These are phyloP conservation scores for Phytophthora rubi DNA, from an alignment of 352 stramenopile genomes.

Conservation along the genomic window DNA sequence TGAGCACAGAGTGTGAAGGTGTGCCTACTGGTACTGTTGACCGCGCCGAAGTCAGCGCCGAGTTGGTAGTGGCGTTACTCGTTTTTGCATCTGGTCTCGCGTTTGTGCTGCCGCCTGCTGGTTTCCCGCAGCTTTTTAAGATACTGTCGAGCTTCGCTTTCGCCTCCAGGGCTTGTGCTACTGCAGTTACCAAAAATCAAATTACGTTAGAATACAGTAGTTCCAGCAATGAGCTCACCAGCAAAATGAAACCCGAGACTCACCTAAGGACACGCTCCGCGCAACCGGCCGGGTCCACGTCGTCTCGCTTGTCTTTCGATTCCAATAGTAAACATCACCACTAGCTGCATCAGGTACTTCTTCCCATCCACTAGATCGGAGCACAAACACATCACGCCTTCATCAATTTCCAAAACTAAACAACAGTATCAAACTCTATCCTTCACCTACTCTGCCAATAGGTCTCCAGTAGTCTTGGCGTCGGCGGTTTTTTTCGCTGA, in stretches of 20 bases:
- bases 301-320: slow-evolving; percentile 75
- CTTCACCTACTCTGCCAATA: slow-evolving; percentile 30
- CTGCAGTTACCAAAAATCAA: background rate
- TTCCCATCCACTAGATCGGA: slow-evolving; percentile 64
- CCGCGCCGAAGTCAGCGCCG: background rate
- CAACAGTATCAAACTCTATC: background rate
- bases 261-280: slow-evolving; percentile 63
- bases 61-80: background rate
- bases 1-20: background rate
- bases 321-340: slow-evolving; percentile 76
- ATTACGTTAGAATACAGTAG: background rate
- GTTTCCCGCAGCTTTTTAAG: slow-evolving; percentile 46
- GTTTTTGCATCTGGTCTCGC: slow-evolving; percentile 9
- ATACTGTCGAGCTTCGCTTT: slow-evolving; percentile 71
- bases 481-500: slow-evolving; percentile 8
- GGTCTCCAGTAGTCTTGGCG: slow-evolving; percentile 8
- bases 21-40: background rate
- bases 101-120: background rate
- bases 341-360: slow-evolving; percentile 60
- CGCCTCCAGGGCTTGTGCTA: slow-evolving; percentile 60
- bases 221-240: background rate
- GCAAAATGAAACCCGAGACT: background rate
- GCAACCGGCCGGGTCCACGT: slow-evolving; percentile 65
- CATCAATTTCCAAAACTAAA: background rate
- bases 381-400: background rate